Evolutionary conservation across 2,329 filamentous ascomycete genomes (phyloP).

Genomic region (Thermothelomyces thermophilus): DNA sequence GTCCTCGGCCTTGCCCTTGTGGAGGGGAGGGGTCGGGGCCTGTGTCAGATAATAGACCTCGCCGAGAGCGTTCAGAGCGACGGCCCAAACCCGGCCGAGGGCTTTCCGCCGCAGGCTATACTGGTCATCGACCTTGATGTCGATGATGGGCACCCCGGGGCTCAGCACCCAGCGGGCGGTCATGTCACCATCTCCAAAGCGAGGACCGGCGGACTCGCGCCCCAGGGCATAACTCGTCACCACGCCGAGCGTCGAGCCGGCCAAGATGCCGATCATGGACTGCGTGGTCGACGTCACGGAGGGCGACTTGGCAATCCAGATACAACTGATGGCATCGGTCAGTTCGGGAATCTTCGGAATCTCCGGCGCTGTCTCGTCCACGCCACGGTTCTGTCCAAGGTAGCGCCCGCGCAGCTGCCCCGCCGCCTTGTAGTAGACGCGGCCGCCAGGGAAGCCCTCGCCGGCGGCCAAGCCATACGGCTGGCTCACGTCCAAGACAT

Average conservation of each 20-base stretch:
- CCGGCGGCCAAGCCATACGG: slow-evolving; percentile 76
- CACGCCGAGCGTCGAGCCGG: slow-evolving; percentile 75
- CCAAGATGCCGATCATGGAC: slow-evolving; percentile 73
- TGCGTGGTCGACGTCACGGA: slow-evolving; percentile 65
- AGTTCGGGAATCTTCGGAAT: slow-evolving; percentile 69
- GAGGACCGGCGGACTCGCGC: slow-evolving; percentile 48
- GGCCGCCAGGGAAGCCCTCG: slow-evolving; percentile 79
- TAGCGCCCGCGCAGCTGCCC: slow-evolving; percentile 73
- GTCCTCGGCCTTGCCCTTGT: slow-evolving; percentile 46
- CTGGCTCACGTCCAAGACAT: slow-evolving; percentile 87
- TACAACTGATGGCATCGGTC: slow-evolving; percentile 64
- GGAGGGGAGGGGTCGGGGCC: slow-evolving; percentile 51
- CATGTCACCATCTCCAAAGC: slow-evolving; percentile 66
- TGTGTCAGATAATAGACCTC: slow-evolving; percentile 82
- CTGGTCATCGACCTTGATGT: slow-evolving; percentile 74
- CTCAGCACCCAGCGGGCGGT: slow-evolving; percentile 86
- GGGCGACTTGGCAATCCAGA: slow-evolving; percentile 85
- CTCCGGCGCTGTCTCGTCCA: slow-evolving; percentile 59
- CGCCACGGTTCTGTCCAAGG: slow-evolving; percentile 53
- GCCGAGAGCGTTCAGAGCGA: slow-evolving; percentile 86
- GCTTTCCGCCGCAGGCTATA: slow-evolving; percentile 66
- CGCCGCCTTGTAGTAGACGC: slow-evolving; percentile 67
- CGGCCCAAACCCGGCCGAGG: slow-evolving; percentile 75
- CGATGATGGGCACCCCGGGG: slow-evolving; percentile 86
- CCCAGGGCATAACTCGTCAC: slow-evolving; percentile 77